These are phyloP conservation scores for Exobasidium cylindrosporum DNA, from an alignment of 1,284 basidiomycete species.

Conservation along the genomic window DNA sequence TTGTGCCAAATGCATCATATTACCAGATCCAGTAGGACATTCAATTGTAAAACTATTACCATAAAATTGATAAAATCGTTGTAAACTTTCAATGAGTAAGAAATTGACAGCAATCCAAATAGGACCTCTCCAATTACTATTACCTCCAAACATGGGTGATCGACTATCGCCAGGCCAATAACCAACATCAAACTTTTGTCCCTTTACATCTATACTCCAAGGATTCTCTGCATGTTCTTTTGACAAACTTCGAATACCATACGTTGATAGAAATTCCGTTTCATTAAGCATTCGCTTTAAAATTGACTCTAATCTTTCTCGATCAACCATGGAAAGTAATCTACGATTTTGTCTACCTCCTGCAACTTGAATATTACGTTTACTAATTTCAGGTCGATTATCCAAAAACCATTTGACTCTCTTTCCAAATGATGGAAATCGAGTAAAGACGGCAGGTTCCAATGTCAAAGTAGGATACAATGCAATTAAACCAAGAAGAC, in stretches of 20 bases:
- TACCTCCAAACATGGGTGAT: slow-evolving; percentile 97
- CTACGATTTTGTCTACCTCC: slow-evolving; percentile 68
- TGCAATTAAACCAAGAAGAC: slow-evolving; percentile 90
- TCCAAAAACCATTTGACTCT: slow-evolving; percentile 98
- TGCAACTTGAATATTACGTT: slow-evolving; percentile 95
- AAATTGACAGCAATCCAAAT: slow-evolving; percentile 91
- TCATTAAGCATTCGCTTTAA: slow-evolving; percentile 89
- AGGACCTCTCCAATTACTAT: slow-evolving; percentile 83
- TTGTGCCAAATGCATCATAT: slow-evolving; percentile 76
- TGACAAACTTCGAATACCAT: slow-evolving; percentile 83
- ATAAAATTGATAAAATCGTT: slow-evolving; percentile 73
- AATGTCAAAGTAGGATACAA: slow-evolving; percentile 63
- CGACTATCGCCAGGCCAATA: slow-evolving; percentile 98
- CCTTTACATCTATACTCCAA: slow-evolving; percentile 90
- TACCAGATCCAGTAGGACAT: slow-evolving; percentile 75
- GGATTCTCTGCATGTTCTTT: slow-evolving; percentile 86
- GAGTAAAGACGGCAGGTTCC: slow-evolving; percentile 81
- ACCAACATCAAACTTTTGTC: slow-evolving; percentile 81
- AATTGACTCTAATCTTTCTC: slow-evolving; percentile 82
- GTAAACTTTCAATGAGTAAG: slow-evolving; percentile 78
- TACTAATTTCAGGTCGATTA: slow-evolving; percentile 79
- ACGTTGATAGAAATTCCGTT: slow-evolving; percentile 83
- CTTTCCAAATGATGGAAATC: slow-evolving; percentile 95
- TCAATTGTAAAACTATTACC: slow-evolving; percentile 64
- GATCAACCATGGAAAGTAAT: slow-evolving; percentile 82